A percentile compares a stretch with the other conserved stretches of the same genome.
Evolutionary conservation across 805 yeast species (phyloP).

Genomic region (Cyberlindnera samutprakarnensis): DNA sequence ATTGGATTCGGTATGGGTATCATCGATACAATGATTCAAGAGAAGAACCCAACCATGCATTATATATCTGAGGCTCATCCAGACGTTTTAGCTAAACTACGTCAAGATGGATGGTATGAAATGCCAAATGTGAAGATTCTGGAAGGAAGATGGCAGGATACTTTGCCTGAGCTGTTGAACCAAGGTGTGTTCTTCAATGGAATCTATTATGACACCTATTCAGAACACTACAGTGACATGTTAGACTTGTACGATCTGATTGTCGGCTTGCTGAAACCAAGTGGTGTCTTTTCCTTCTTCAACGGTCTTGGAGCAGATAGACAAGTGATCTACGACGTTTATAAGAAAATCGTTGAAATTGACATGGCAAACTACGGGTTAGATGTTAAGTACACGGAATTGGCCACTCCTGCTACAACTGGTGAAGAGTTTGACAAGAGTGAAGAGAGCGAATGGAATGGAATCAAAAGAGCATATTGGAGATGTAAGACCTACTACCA

Average conservation of each 20-base stretch:
- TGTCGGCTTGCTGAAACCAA: slow-evolving; percentile 75
- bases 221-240: slow-evolving; percentile 89
- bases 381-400: slow-evolving; percentile 44
- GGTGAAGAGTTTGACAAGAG: slow-evolving; percentile 25
- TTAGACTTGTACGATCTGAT: slow-evolving; percentile 72
- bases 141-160: slow-evolving; percentile 92
- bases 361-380: slow-evolving; percentile 80
- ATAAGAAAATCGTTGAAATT: slow-evolving; percentile 70
- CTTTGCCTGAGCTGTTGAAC: slow-evolving; percentile 55
- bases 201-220: slow-evolving; percentile 87
- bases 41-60: slow-evolving; percentile 52
- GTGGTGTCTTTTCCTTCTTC: slow-evolving; percentile 84
- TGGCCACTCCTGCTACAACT: slow-evolving; percentile 39
- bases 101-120: slow-evolving; percentile 75
- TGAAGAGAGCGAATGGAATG: slow-evolving; percentile 50
- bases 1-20: slow-evolving; percentile 98
- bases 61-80: slow-evolving; percentile 95
- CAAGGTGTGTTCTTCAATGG: slow-evolving; percentile 77
- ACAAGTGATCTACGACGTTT: slow-evolving; percentile 72
- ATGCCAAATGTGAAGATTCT: slow-evolving; percentile 64
- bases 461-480: slow-evolving; percentile 58
- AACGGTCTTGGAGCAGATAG: slow-evolving; percentile 86
- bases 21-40: slow-evolving; percentile 72
- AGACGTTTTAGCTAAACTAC: slow-evolving; percentile 66
- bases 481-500: slow-evolving; percentile 61